phyloP scores from a whole-genome alignment of 202 grass and related monocot species.

The Musa balbisiana region DNA sequence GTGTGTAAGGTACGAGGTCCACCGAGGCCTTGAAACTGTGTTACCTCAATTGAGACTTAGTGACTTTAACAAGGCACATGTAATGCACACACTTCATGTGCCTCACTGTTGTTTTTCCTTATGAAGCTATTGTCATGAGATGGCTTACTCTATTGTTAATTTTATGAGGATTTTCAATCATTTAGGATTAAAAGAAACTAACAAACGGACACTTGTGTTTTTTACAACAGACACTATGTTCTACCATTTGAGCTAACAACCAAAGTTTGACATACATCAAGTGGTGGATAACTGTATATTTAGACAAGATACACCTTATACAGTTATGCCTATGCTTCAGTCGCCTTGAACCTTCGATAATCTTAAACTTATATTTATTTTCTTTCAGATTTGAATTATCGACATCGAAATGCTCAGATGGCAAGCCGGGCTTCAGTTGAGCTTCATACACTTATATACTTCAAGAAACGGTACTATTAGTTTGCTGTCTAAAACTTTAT shows the following conservation, averaged over 20 bases:
- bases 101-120: no score
- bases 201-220: background rate
- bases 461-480: conserved; percentile 66
- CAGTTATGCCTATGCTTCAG: no score
- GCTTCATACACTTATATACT: conserved; percentile 94
- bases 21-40: background rate
- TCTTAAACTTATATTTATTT: conserved; percentile 22
- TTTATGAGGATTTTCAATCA: background rate
- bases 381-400: conserved; percentile 71
- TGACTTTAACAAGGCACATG: background rate
- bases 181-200: background rate
- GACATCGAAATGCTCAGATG: conserved; percentile 97
- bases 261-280: no score
- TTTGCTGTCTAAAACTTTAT: background rate
- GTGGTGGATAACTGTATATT: no score
- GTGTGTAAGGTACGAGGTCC: background rate
- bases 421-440: conserved; percentile 93
- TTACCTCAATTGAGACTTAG: background rate
- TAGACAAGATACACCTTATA: no score
- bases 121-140: background rate
- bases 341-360: background rate
- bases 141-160: background rate
- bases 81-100: no score
- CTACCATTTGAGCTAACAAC: no score
- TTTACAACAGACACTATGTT: no score